A percentile compares a stretch with the other conserved stretches of the same genome.
These are phyloP conservation scores for Microascus cirrosus DNA, from an alignment of 2,329 filamentous ascomycete species.

Conservation along the genomic window DNA sequence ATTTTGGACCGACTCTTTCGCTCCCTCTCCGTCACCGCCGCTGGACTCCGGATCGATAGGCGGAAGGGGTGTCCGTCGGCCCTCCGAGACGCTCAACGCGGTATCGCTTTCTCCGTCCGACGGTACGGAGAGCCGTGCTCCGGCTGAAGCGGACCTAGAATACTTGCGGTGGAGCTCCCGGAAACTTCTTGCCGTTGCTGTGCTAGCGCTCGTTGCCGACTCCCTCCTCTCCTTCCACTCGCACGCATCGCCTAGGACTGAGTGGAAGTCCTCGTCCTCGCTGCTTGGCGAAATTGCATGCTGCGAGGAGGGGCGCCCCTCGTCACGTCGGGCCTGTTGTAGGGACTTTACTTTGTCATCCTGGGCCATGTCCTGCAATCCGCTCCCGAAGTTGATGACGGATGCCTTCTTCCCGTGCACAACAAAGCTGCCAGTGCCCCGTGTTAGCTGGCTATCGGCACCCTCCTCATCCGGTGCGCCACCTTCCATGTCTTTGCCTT, in stretches of 20 bases:
- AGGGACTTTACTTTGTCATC: slow-evolving; percentile 62
- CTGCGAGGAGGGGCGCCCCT: slow-evolving; percentile 12
- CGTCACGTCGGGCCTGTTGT: slow-evolving; percentile 35
- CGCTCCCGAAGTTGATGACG: slow-evolving; percentile 90
- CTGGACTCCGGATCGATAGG: slow-evolving; percentile 31
- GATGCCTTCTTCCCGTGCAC: slow-evolving; percentile 97
- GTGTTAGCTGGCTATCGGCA: slow-evolving; percentile 58
- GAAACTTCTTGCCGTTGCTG: slow-evolving; percentile 55
- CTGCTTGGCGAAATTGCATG: slow-evolving; percentile 19
- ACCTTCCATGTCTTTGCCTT: slow-evolving; percentile 49
- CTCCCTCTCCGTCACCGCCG: slow-evolving; percentile 11
- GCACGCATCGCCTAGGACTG: slow-evolving; percentile 31
- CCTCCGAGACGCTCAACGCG: slow-evolving; percentile 49
- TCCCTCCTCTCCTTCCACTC: slow-evolving; percentile 40
- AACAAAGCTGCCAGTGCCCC: slow-evolving; percentile 81
- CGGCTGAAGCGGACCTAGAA: slow-evolving; percentile 35
- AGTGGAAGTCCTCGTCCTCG: slow-evolving; percentile 39
- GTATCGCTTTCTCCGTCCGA: slow-evolving; percentile 51
- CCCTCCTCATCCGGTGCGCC: slow-evolving; percentile 23
- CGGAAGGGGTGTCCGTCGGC: slow-evolving; percentile 42
- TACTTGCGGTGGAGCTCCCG: slow-evolving; percentile 50
- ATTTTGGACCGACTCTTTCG: not conserved
- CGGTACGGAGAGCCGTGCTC: slow-evolving; percentile 31
- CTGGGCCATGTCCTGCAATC: slow-evolving; percentile 66
- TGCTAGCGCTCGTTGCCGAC: slow-evolving; percentile 55